Evolutionary conservation across 768 basidiomycete genomes (phyloP).

Genomic region (Pulveroboletus sp.): DNA sequence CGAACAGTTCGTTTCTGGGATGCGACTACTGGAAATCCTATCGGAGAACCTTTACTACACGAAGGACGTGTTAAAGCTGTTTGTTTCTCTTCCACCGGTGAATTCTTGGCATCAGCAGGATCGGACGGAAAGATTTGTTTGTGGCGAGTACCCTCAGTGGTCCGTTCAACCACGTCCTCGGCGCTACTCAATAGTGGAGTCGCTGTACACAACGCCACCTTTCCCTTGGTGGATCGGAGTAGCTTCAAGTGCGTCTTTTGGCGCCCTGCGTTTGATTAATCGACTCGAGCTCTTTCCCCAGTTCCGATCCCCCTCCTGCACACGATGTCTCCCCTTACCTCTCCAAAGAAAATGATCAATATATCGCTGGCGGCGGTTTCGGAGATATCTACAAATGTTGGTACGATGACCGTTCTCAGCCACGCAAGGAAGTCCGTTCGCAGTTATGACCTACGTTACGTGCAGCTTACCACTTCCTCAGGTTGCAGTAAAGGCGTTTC

Average conservation of each 20-base stretch:
- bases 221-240: too few relatives aligned
- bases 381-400: slow-evolving; percentile 16
- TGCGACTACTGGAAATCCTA: not conserved
- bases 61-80: not conserved
- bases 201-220: too few relatives aligned
- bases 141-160: too few relatives aligned
- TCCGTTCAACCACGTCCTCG: too few relatives aligned
- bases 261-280: not conserved
- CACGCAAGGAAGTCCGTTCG: slow-evolving; percentile 2
- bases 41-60: slow-evolving; percentile 2
- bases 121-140: too few relatives aligned
- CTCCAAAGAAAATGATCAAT: not conserved
- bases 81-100: slow-evolving; percentile 10
- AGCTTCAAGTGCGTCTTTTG: too few relatives aligned
- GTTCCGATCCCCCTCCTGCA: not conserved
- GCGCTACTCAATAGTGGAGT: too few relatives aligned
- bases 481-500: slow-evolving; percentile 27
- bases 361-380: slow-evolving; percentile 9
- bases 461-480: not conserved
- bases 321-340: slow-evolving; percentile 9
- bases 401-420: not conserved
- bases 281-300: not conserved
- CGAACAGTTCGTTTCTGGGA: slow-evolving; percentile 7
- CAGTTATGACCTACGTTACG: fast-evolving
- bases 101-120: not conserved